Percentiles rank a stretch among this genome's conserved stretches.
These are phyloP conservation scores for Populus hybrid DNA, from an alignment of 441 rosid species.

Conservation along the genomic window DNA sequence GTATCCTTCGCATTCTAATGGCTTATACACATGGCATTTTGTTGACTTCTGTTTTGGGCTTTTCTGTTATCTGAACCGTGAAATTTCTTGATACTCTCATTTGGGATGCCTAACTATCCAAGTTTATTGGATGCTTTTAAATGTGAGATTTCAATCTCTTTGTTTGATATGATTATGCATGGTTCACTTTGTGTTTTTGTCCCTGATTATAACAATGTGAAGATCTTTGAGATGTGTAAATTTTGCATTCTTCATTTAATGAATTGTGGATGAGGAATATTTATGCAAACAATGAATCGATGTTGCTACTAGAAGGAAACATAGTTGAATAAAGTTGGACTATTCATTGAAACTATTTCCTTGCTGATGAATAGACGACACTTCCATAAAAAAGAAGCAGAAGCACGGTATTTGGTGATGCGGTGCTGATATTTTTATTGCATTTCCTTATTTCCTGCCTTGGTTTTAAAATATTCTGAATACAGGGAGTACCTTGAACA, in stretches of 20 bases:
- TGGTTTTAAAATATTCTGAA: not conserved
- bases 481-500: not conserved
- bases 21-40: not conserved
- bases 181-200: not conserved
- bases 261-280: not conserved
- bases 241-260: not conserved
- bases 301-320: not conserved
- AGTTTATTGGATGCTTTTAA: not conserved
- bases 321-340: not conserved
- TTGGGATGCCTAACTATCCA: not conserved
- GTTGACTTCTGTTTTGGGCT: not conserved
- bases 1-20: slow-evolving; percentile 20
- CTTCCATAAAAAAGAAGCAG: not conserved
- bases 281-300: not conserved
- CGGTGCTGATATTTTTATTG: not conserved
- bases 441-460: not conserved
- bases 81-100: not conserved
- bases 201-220: not conserved
- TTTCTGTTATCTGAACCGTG: not conserved
- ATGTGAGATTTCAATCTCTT: not conserved
- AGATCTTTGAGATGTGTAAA: not conserved
- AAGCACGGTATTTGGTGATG: not conserved
- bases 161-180: not conserved
- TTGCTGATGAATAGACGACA: not conserved
- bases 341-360: not conserved